Base-by-base conservation (phyloP, 2,329 filamentous ascomycete species). In the Arthrobotrys conoides region DNA sequence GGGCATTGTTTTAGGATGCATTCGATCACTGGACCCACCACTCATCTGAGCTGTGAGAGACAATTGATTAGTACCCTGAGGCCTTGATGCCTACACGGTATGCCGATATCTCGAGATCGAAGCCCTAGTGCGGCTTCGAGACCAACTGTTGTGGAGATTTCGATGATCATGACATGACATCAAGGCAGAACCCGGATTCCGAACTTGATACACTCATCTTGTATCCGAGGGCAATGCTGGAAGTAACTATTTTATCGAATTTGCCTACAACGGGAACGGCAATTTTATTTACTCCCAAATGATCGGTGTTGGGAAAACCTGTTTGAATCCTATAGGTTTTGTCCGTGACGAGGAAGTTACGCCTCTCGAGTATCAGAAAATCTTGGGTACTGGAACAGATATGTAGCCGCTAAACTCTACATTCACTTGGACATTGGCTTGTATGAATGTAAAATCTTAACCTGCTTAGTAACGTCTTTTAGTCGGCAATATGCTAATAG, bases 201-300 rank as follows among this genome's bases (percentile, higher is more conserved):
- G 33, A 36, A 18, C 36, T 36, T 57, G 33, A 38, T 22, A 87
- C 76, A 83, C 82, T 2, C 87, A 87, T 77, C 84, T 89, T 80
- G 86, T 87, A 38, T 27, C 48, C 3, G 41, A 6, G 33, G 70
- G 70, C 14, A 73, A 73, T 33, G 33, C 85, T 4, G 88, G 88
- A 4, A 89, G 87, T 72, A 82, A 83, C 53, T 89, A 87, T 82
- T 86, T 86, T 36, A 84, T 88, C 16, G 88, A 89, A 81, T 83
- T 89, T 51, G 88, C 86, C 6, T 87, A 89, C 83, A 89, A 89
- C 71, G 87, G 87, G n/a, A 88, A 88, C 68, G 87, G 87, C 20
- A 87, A 87, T 80, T 86, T 88, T 64, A 85, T 87, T 8, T 73
- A 73, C n/a, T 30, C 61, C 38, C 61, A 73, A 44, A 57, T 55